These are phyloP conservation scores for Carex parvula DNA, from an alignment of 176 grass and related monocot genomes.

Conservation along the genomic window DNA sequence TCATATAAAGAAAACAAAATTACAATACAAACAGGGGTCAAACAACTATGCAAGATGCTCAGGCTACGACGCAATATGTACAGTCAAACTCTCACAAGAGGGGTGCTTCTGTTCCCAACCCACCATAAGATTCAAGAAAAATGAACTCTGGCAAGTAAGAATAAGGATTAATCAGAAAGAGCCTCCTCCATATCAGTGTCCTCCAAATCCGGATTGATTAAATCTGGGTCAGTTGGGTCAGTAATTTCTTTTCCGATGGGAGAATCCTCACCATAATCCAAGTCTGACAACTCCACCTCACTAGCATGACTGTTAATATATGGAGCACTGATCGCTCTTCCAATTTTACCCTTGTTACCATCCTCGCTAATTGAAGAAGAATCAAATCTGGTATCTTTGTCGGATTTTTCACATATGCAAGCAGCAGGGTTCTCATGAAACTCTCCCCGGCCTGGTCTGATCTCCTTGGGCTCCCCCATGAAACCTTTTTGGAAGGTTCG, in stretches of 20 bases:
- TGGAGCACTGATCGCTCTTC: constrained; percentile 11
- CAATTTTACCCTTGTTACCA: neutral
- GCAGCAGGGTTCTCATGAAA: constrained; percentile 70
- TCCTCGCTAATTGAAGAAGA: constrained; percentile 2
- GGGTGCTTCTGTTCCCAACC: neutral
- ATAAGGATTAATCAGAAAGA: constrained; percentile 24
- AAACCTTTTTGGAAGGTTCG: constrained; percentile 56
- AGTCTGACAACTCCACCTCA: constrained; percentile 18
- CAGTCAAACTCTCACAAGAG: constrained; percentile 3
- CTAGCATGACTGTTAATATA: constrained; percentile 6
- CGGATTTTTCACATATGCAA: constrained; percentile 59
- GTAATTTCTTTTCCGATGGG: neutral
- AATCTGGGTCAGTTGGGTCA: constrained; percentile 13
- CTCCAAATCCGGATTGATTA: neutral
- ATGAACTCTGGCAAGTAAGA: neutral
- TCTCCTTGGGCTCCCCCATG: constrained; percentile 77
- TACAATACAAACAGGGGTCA: constrained; percentile 1
- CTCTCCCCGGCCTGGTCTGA: constrained; percentile 61
- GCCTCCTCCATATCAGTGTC: constrained; percentile 19
- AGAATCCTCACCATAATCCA: constrained; percentile 21
- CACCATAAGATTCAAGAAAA: neutral
- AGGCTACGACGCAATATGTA: constrained; percentile 15
- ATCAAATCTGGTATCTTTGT: neutral
- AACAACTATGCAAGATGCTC: constrained; percentile 14
- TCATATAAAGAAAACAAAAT: constrained; percentile 10